A percentile compares a stretch with the other conserved stretches of the same genome.
These are phyloP conservation scores for Fusarium sarcochroum DNA, from an alignment of 2,329 filamentous ascomycete genomes.

Conservation along the genomic window DNA sequence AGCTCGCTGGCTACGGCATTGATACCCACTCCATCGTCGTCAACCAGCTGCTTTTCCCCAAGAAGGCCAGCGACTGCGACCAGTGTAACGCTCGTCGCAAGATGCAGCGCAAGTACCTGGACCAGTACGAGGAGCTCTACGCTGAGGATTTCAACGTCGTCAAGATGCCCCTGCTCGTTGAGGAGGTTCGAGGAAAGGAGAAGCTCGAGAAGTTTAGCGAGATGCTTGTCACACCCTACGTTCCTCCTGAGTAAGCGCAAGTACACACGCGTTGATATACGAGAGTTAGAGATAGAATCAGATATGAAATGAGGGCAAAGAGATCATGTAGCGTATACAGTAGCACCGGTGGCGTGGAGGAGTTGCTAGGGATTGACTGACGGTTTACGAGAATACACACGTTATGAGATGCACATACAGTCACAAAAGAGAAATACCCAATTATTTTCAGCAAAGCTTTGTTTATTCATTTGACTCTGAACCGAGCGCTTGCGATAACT, in stretches of 20 bases:
- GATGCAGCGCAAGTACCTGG: conserved; percentile 99
- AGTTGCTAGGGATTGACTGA: conserved; percentile 36
- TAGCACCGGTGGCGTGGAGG: conserved; percentile 34
- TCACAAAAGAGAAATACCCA: conserved; percentile 40
- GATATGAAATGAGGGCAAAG: conserved; percentile 10
- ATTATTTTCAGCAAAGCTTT: conserved; percentile 16
- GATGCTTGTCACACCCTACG: conserved; percentile 83
- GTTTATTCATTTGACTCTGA: conserved; percentile 35
- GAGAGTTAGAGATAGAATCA: conserved; percentile 11
- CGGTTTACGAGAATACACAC: conserved; percentile 33
- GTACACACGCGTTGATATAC: neutral
- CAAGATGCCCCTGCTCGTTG: conserved; percentile 95
- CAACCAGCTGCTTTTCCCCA: conserved; percentile 96
- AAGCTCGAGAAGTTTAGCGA: conserved; percentile 91
- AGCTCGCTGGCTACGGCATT: conserved; percentile 91
- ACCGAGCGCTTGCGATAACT: conserved; percentile 10
- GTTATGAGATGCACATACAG: conserved; percentile 13
- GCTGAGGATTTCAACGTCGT: conserved; percentile 97
- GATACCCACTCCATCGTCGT: conserved; percentile 98
- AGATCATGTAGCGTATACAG: conserved; percentile 21
- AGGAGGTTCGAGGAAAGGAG: conserved; percentile 96
- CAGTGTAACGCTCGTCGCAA: conserved; percentile 95
- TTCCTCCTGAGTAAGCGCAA: conserved; percentile 70
- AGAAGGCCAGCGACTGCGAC: conserved; percentile 86
- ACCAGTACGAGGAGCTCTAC: conserved; percentile 98